Conservation (phyloP, 75 land plant genomes). For the Picea sitchensis region DNA sequence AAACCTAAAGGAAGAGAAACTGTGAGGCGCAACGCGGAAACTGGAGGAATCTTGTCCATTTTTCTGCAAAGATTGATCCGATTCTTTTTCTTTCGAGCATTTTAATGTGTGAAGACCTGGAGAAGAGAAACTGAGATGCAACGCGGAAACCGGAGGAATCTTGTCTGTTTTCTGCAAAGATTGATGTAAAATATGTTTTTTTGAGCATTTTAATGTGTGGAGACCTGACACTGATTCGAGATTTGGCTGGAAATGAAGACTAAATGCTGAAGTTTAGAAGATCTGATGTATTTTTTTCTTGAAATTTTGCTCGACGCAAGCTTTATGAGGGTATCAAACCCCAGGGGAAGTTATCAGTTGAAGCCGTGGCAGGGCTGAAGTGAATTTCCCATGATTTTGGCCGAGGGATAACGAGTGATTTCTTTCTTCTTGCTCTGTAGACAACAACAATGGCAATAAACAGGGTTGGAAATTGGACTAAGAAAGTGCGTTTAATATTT, state of each 20-base stretch:
- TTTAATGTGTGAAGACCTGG: too few relatives aligned
- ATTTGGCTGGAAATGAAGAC: neutral
- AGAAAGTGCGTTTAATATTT: neutral
- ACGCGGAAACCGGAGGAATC: neutral
- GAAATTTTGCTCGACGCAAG: neutral
- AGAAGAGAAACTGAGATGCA: neutral
- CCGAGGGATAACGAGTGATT: neutral
- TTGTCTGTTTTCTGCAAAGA: neutral
- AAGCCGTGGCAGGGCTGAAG: neutral
- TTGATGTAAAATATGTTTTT: neutral
- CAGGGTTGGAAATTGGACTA: neutral
- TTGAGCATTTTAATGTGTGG: neutral
- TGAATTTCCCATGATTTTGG: neutral
- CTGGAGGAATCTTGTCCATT: neutral
- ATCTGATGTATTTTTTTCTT: neutral
- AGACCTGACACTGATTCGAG: neutral
- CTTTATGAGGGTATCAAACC: neutral
- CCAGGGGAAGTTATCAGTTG: neutral
- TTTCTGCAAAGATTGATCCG: neutral
- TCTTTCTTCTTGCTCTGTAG: neutral
- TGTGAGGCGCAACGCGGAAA: neutral
- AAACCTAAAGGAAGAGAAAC: neutral
- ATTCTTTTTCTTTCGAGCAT: neutral
- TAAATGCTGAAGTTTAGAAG: neutral
- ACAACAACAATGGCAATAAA: neutral